phyloP scores from a whole-genome alignment of 805 yeast species.

The Barnettozyma sp. region DNA sequence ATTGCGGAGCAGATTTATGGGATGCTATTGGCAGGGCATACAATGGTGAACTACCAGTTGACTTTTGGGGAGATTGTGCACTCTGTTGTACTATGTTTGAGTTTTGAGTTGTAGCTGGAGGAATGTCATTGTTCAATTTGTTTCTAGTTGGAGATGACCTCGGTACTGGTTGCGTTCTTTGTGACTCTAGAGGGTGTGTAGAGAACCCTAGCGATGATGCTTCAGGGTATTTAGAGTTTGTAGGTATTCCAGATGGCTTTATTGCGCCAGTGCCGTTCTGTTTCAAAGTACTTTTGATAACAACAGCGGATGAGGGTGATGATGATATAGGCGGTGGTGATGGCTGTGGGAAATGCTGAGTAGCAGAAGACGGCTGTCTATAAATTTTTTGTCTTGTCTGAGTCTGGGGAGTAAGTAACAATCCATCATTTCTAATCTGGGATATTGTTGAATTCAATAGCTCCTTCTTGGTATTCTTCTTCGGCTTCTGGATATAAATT shows the following conservation, averaged over 20 bases:
- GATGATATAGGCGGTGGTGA: no score
- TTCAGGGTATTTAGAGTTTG: no score
- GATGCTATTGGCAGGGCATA: conserved; percentile 1
- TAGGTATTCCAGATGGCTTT: no score
- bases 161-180: neutral
- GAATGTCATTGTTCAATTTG: no score
- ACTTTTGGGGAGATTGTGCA: neutral
- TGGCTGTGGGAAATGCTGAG: conserved; percentile 3
- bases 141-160: no score
- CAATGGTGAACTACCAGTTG: neutral
- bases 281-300: no score
- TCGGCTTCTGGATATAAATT: conserved; percentile 19
- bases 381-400: neutral
- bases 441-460: conserved; percentile 19
- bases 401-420: conserved; percentile 3
- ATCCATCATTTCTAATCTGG: conserved; percentile 22
- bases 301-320: no score
- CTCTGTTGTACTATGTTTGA: neutral
- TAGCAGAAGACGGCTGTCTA: conserved; percentile 7
- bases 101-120: no score
- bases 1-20: neutral
- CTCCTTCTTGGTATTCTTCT: conserved; percentile 21
- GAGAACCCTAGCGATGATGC: no score
- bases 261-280: no score
- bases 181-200: neutral